These are phyloP conservation scores for Cladophialophora carrionii DNA, from an alignment of 2,329 filamentous ascomycete genomes.

Conservation along the genomic window DNA sequence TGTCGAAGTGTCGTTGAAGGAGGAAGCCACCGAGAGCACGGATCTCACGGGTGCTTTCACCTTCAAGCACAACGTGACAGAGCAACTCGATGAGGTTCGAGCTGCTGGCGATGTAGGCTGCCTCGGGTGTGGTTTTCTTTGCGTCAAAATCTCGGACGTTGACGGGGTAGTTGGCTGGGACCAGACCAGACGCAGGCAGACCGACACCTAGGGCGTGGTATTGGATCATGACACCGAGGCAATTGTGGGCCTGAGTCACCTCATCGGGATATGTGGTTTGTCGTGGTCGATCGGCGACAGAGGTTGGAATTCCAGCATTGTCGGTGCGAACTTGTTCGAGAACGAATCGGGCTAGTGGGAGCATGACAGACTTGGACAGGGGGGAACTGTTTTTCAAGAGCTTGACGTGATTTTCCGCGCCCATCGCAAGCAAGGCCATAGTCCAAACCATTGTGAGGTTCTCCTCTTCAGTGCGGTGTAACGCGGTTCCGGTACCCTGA, in stretches of 20 bases:
- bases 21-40: background rate
- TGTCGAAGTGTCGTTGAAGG: conserved; percentile 1
- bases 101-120: conserved; percentile 11
- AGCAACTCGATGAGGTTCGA: conserved; percentile 8
- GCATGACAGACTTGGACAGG: conserved; percentile 12
- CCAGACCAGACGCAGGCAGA: conserved; percentile 10
- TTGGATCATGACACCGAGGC: conserved; percentile 2
- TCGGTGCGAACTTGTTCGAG: conserved; percentile 14
- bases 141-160: background rate
- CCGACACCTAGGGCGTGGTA: conserved; percentile 26
- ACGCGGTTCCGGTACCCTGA: conserved; percentile 1
- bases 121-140: background rate
- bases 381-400: conserved; percentile 12
- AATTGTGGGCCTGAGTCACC: conserved; percentile 13
- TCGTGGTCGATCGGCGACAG: background rate
- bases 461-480: conserved; percentile 13
- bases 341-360: conserved; percentile 11
- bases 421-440: conserved; percentile 23
- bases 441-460: conserved; percentile 33
- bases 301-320: background rate
- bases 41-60: background rate
- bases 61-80: background rate
- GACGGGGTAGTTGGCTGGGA: background rate
- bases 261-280: conserved; percentile 4
- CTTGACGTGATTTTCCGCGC: conserved; percentile 30